Evolutionary conservation across 352 stramenopile species (phyloP).

Genomic region (Phytophthora pistaciae): DNA sequence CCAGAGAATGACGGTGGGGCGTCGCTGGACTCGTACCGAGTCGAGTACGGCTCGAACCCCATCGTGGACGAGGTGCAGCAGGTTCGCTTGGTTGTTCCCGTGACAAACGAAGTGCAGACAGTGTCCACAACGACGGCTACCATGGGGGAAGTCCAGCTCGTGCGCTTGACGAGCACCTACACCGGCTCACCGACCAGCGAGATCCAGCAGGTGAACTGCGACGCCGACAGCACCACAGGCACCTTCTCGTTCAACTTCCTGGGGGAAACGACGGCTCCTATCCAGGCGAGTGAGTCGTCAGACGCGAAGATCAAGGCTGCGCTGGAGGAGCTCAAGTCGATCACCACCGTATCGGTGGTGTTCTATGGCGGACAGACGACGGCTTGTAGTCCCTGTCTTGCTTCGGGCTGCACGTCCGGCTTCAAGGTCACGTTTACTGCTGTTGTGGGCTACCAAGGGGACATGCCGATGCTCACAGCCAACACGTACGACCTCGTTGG

Average conservation of each 20-base stretch:
- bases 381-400: slow-evolving; percentile 79
- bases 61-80: slow-evolving; percentile 89
- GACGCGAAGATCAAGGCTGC: slow-evolving; percentile 78
- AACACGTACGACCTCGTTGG: slow-evolving; percentile 92
- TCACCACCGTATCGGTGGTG: slow-evolving; percentile 87
- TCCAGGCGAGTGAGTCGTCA: slow-evolving; percentile 82
- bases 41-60: slow-evolving; percentile 89
- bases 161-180: slow-evolving; percentile 89
- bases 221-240: slow-evolving; percentile 83
- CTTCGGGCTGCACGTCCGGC: slow-evolving; percentile 61
- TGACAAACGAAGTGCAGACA: slow-evolving; percentile 77
- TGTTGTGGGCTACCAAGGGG: slow-evolving; percentile 79
- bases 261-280: slow-evolving; percentile 91
- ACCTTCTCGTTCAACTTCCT: slow-evolving; percentile 89
- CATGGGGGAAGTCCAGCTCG: slow-evolving; percentile 89
- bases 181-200: slow-evolving; percentile 64
- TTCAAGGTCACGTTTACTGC: slow-evolving; percentile 92
- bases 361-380: slow-evolving; percentile 65
- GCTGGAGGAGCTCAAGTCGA: slow-evolving; percentile 90
- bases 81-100: slow-evolving; percentile 62
- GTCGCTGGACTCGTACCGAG: slow-evolving; percentile 88
- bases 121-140: slow-evolving; percentile 79
- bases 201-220: slow-evolving; percentile 93
- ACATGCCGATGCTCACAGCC: slow-evolving; percentile 89
- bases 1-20: slow-evolving; percentile 89